Conservation (phyloP, 2,329 filamentous ascomycete species). For the Colletotrichum sp. region DNA sequence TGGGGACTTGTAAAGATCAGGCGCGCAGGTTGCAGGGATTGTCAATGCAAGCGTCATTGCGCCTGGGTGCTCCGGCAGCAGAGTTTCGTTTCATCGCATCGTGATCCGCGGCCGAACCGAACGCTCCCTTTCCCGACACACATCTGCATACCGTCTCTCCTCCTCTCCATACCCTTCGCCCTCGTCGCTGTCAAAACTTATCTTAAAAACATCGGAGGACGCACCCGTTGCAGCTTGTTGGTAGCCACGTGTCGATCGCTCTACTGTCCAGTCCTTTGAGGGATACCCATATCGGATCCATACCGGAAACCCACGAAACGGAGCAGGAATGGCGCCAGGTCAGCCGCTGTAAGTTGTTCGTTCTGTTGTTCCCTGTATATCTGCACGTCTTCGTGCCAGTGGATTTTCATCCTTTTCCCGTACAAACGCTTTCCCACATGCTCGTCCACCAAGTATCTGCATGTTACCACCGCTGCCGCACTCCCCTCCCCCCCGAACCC, state of each 20-base stretch:
- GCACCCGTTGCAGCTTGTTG: neutral
- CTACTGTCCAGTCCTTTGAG: neutral
- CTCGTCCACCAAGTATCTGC: neutral
- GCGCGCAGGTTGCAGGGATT: neutral
- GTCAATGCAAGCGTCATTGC: slow-evolving; percentile 21
- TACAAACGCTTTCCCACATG: neutral
- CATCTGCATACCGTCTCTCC: neutral
- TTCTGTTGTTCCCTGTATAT: neutral
- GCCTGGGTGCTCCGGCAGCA: slow-evolving; percentile 10
- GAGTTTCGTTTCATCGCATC: slow-evolving; percentile 21
- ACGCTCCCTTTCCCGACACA: neutral
- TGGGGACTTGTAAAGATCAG: neutral
- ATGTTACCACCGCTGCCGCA: neutral
- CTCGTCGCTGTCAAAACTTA: neutral
- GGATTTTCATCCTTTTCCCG: neutral
- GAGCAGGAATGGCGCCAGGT: slow-evolving; percentile 5
- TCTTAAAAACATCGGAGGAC: neutral
- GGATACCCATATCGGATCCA: neutral
- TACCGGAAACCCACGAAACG: neutral
- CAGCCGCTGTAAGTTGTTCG: slow-evolving; percentile 18
- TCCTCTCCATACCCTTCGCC: neutral
- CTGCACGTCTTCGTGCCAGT: neutral
- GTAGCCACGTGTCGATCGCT: slow-evolving; percentile 7
- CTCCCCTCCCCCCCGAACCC: neutral
- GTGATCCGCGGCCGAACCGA: slow-evolving; percentile 11